A percentile compares a stretch with the other conserved stretches of the same genome.
Conservation (phyloP, 306 rosid species). For the Vigna trinervia region DNA sequence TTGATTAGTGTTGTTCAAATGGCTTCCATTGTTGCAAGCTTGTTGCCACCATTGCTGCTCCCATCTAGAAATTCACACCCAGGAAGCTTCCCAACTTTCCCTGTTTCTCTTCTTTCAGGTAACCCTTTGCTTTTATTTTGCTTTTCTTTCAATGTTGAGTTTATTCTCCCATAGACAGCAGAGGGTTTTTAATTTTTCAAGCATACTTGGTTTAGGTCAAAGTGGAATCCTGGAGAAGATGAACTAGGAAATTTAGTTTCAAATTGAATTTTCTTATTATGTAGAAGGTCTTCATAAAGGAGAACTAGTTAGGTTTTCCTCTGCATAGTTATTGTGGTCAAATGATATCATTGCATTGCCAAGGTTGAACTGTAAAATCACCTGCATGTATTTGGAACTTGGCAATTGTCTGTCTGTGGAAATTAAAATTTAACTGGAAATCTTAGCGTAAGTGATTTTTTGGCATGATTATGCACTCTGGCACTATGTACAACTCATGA, state of each 20-base stretch:
- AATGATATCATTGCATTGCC: neutral
- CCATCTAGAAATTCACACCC: conserved; percentile 50
- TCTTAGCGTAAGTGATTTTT: conserved; percentile 8
- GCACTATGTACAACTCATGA: neutral
- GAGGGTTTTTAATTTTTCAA: conserved; percentile 11
- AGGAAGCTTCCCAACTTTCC: conserved; percentile 43
- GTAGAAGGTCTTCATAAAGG: neutral
- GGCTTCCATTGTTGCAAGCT: conserved; percentile 73
- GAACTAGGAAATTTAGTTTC: conserved; percentile 11
- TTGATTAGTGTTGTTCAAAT: conserved; percentile 39
- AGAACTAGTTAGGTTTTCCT: conserved; percentile 5
- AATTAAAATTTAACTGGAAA: neutral
- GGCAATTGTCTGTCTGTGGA: neutral
- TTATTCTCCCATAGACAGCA: neutral
- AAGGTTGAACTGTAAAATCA: conserved; percentile 16
- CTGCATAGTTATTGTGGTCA: conserved; percentile 2
- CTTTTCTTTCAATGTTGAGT: conserved; percentile 3
- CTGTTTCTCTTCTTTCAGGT: conserved; percentile 48
- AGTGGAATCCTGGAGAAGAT: neutral
- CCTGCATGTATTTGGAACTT: neutral
- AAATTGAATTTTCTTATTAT: neutral
- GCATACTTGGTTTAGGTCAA: neutral
- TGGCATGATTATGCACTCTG: neutral
- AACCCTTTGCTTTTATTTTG: conserved; percentile 18
- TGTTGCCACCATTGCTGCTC: conserved; percentile 64